These are phyloP conservation scores for Cercospora brassicicola DNA, from an alignment of 2,329 filamentous ascomycete species.

Conservation along the genomic window DNA sequence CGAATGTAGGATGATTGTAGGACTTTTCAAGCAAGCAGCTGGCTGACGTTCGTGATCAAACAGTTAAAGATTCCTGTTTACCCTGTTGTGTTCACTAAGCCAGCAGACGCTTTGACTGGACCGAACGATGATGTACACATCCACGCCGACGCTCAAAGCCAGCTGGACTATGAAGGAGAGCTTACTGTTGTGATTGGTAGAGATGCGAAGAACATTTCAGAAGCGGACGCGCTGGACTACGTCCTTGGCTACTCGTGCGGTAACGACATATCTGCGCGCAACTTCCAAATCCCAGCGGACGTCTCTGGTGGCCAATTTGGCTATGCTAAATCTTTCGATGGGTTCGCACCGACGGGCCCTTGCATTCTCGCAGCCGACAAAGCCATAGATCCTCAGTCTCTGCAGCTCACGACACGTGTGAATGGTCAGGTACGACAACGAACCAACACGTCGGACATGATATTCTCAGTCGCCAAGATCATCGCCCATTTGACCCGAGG, in stretches of 20 bases:
- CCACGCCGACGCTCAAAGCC: slow-evolving; percentile 12
- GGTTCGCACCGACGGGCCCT: slow-evolving; percentile 56
- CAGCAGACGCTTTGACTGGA: slow-evolving; percentile 15
- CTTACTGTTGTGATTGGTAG: slow-evolving; percentile 20
- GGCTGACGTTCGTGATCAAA: too few relatives aligned
- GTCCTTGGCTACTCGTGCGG: slow-evolving; percentile 56
- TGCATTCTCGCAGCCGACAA: slow-evolving; percentile 46
- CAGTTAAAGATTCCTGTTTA: too few relatives aligned
- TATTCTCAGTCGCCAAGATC: slow-evolving; percentile 15
- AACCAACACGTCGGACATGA: slow-evolving; percentile 39
- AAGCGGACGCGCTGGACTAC: slow-evolving; percentile 49
- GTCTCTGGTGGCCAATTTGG: slow-evolving; percentile 56
- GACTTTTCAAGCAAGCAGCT: too few relatives aligned
- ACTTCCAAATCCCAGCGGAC: slow-evolving; percentile 54
- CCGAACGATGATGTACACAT: slow-evolving; percentile 18
- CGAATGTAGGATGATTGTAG: background rate
- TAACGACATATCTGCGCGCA: slow-evolving; percentile 57
- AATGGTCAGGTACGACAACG: slow-evolving; percentile 49
- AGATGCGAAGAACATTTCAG: slow-evolving; percentile 45
- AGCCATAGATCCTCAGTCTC: slow-evolving; percentile 33
- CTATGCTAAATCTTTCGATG: slow-evolving; percentile 60
- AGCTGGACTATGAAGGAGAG: slow-evolving; percentile 15
- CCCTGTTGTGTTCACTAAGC: slow-evolving; percentile 8
- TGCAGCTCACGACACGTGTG: slow-evolving; percentile 46
- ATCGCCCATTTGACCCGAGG: slow-evolving; percentile 43